A percentile compares a stretch with the other conserved stretches of the same genome.
Conservation (phyloP, 176 grass and related monocot genomes). For the Coix lacrymajobi region DNA sequence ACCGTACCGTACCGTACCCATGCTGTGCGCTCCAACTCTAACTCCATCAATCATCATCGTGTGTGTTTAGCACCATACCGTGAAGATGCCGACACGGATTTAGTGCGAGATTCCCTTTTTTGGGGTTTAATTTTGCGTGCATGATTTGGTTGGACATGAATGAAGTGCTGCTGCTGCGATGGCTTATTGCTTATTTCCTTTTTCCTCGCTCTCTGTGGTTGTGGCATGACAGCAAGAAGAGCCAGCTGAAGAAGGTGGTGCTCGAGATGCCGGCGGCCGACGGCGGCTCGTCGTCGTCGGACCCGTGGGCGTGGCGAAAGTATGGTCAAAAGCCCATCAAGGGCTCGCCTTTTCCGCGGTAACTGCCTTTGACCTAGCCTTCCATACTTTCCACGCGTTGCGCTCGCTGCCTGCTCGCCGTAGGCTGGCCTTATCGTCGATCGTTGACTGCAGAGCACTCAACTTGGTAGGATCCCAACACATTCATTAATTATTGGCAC, state of each 20-base stretch:
- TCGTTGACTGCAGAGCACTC: neutral
- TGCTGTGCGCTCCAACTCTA: neutral
- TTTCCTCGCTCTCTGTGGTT: too few species aligned
- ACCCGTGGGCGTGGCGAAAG: constrained; percentile 99
- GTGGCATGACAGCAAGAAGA: constrained; percentile 64
- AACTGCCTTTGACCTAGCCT: constrained; percentile 19
- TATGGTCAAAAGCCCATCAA: constrained; percentile 99
- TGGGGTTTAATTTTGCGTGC: neutral
- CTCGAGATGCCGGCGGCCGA: constrained; percentile 71
- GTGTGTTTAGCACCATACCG: neutral
- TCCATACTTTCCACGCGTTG: constrained; percentile 4
- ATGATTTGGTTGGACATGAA: neutral
- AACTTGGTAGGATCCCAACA: neutral
- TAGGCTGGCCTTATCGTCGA: neutral
- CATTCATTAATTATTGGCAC: neutral
- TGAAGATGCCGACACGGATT: neutral
- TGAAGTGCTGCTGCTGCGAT: too few species aligned
- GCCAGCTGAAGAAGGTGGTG: constrained; percentile 82
- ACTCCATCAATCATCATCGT: neutral
- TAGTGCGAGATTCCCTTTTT: neutral
- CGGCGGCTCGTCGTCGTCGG: constrained; percentile 52
- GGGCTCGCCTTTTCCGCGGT: constrained; percentile 95
- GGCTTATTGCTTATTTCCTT: neutral
- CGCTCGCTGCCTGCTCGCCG: neutral
- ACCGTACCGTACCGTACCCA: neutral